Evolutionary conservation across 495 filamentous ascomycete species (phyloP).

Genomic region (Penicillium verhagenii): DNA sequence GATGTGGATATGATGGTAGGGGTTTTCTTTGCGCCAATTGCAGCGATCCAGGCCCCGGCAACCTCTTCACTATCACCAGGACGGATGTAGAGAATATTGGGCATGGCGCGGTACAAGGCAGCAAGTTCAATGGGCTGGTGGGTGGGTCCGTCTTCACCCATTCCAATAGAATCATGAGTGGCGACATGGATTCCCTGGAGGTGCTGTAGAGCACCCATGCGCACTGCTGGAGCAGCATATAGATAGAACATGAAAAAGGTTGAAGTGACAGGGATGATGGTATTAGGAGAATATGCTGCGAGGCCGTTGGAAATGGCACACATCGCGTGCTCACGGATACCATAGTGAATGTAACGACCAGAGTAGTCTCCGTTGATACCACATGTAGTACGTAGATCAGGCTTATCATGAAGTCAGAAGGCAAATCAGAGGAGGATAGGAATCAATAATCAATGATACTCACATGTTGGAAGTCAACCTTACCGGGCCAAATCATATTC

Average conservation of each 20-base stretch:
- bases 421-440: background rate
- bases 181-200: conserved; percentile 58
- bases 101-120: conserved; percentile 59
- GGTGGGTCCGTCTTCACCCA: conserved; percentile 60
- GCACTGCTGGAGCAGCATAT: conserved; percentile 56
- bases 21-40: conserved; percentile 43
- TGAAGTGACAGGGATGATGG: conserved; percentile 52
- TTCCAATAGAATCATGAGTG: conserved; percentile 60
- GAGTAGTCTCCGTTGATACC: conserved; percentile 49
- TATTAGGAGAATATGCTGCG: conserved; percentile 49
- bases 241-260: conserved; percentile 65
- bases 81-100: conserved; percentile 58
- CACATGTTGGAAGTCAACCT: conserved; percentile 54
- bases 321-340: conserved; percentile 55
- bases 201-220: conserved; percentile 58
- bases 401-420: conserved; percentile 22
- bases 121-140: conserved; percentile 61
- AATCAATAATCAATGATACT: conserved; percentile 9
- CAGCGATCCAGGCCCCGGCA: conserved; percentile 53
- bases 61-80: conserved; percentile 57
- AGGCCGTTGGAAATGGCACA: conserved; percentile 51
- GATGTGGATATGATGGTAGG: conserved; percentile 50
- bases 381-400: conserved; percentile 41
- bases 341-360: conserved; percentile 52
- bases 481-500: conserved; percentile 55